Base-by-base conservation (phyloP, 1,139 yeast genomes). In the Yamadazyma trypodendri region DNA sequence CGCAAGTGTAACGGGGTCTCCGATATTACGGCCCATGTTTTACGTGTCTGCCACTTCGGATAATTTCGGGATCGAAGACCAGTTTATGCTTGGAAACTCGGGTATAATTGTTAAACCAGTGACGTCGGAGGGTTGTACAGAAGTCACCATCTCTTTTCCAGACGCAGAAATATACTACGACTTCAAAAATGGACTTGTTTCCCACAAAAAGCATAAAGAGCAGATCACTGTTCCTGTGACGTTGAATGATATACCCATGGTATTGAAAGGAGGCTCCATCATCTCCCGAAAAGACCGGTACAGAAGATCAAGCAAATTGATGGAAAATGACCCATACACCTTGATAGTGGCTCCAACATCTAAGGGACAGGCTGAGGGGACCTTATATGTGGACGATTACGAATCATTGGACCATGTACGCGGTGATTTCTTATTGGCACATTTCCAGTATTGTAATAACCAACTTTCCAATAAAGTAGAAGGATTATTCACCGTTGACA, bases 61-160 rank as follows among this genome's bases (percentile, higher is more conserved):
- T 22, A 58, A 73, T 1, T 86, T 74, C 54, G 71, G 60, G 2
- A 69, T 89, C 36, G 97, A 92, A 44, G 94, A 92, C 61, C 83
- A 89, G 57, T 92, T 90, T 60, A 86, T 78, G 53, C 49, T 92
- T 22, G 96, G 95, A 13, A 63, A 70, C 40, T 68, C 82, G 10
- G 95, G 94, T 0, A 57, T 92, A 17, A 56, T 92, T 44, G 89
- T 85, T 2, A 86, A 84, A 53, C 99, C 99, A 3, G 80, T 92
- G 1, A 79, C 86, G 3, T 75, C 72, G 3, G 79, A 79, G 47
- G 77, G 68, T 6, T 75, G 73, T 2, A 50, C 54, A 0, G 41
- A 58, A 0, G 72, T 76, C 2, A 57, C 64, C 0, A 62, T 90
- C 16, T 71, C 73, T 40, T 55, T 92, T 28, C 96, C 97, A 0